Evolutionary conservation across 371 early-diverging fungal genomes (phyloP).

Genomic region (Globomyces sp.): DNA sequence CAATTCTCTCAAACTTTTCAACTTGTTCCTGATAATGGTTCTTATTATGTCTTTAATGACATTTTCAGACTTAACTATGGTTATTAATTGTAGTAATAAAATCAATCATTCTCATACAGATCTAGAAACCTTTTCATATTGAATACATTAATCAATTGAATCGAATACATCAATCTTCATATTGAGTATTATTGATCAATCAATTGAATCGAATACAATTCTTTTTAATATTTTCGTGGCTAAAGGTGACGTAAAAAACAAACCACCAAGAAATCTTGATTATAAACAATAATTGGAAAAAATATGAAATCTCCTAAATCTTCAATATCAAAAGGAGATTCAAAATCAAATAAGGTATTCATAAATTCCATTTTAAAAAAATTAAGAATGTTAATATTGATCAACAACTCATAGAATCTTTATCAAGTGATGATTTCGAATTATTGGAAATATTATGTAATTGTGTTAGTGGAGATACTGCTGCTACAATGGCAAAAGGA

Average conservation of each 20-base stretch:
- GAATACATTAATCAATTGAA: too few species aligned
- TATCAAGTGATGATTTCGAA: not conserved
- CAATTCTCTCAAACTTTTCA: constrained; percentile 77
- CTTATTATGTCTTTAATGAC: constrained; percentile 21
- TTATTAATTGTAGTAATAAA: constrained; percentile 5
- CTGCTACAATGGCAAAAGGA: constrained; percentile 40
- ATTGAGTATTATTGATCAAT: too few species aligned
- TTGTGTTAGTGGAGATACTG: constrained; percentile 40
- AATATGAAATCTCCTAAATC: too few species aligned
- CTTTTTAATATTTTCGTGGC: too few species aligned
- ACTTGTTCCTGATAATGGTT: constrained; percentile 42
- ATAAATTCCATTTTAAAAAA: too few species aligned
- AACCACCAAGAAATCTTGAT: too few species aligned
- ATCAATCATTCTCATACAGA: constrained; percentile 9
- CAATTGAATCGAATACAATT: too few species aligned
- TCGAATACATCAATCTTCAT: too few species aligned
- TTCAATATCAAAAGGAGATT: too few species aligned
- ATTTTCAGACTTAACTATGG: constrained; percentile 23
- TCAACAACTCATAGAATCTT: constrained; percentile 7
- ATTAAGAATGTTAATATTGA: not conserved
- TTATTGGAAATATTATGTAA: constrained; percentile 7
- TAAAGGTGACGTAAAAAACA: too few species aligned
- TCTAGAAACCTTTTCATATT: not conserved
- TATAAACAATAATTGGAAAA: too few species aligned
- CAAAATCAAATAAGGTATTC: too few species aligned